phyloP scores from a whole-genome alignment of 495 filamentous ascomycete genomes.

The Penicillium atrosanguineum region DNA sequence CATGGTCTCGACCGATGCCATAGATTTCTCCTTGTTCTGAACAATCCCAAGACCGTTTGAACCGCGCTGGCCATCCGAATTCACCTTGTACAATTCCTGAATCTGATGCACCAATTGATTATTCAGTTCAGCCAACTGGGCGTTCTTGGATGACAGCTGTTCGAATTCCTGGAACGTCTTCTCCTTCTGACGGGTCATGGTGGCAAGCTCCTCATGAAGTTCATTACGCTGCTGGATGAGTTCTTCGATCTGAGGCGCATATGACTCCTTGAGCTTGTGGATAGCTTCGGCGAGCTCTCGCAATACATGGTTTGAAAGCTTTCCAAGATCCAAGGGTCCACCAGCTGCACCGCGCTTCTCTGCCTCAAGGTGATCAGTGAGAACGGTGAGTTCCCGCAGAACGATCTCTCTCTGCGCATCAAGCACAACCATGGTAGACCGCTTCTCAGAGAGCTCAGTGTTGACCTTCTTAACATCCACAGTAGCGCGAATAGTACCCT shows the following conservation, averaged over 20 bases:
- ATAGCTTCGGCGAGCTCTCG: constrained; percentile 86
- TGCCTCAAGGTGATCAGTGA: constrained; percentile 72
- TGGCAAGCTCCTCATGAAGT: constrained; percentile 75
- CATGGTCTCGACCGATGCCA: constrained; percentile 59
- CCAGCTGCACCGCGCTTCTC: constrained; percentile 60
- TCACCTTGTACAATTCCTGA: constrained; percentile 85
- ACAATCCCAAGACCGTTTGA: constrained; percentile 82
- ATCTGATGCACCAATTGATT: constrained; percentile 92
- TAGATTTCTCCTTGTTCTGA: constrained; percentile 69
- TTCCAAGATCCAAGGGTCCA: constrained; percentile 66
- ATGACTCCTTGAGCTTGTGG: constrained; percentile 78
- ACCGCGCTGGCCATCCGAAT: constrained; percentile 55
- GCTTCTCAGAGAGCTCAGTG: constrained; percentile 85
- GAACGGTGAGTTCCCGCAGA: constrained; percentile 82
- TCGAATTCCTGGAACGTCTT: constrained; percentile 94
- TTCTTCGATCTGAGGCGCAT: constrained; percentile 75
- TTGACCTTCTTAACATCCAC: constrained; percentile 82
- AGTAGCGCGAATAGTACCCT: constrained; percentile 64
- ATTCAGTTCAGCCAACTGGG: constrained; percentile 89
- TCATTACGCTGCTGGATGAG: constrained; percentile 80
- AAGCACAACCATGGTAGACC: constrained; percentile 92
- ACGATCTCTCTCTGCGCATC: constrained; percentile 95
- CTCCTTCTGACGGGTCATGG: constrained; percentile 77
- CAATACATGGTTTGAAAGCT: constrained; percentile 79
- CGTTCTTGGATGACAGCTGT: constrained; percentile 88